phyloP scores from a whole-genome alignment of 306 rosid species.

The Ceratonia siliqua region DNA sequence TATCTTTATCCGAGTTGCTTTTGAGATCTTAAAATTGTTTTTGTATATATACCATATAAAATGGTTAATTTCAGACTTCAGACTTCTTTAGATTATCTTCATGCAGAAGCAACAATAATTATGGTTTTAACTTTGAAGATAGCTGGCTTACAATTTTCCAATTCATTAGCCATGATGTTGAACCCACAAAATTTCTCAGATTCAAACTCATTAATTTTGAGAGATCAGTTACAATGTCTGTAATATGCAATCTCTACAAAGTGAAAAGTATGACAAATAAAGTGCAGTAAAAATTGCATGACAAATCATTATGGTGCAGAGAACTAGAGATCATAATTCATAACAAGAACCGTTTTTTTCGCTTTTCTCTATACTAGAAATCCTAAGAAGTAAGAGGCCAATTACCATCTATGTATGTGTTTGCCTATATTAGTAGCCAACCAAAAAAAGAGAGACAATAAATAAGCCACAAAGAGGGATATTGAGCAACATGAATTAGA shows the following conservation, averaged over 20 bases:
- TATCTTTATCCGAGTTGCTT: slow-evolving; percentile 19
- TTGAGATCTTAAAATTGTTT: slow-evolving; percentile 23
- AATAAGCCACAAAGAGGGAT: neutral
- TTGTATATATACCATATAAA: too few relatives aligned
- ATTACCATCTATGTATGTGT: neutral
- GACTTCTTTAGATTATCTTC: slow-evolving; percentile 18
- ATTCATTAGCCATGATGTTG: neutral
- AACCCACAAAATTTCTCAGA: neutral
- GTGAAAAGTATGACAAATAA: slow-evolving; percentile 3
- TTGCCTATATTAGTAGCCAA: neutral
- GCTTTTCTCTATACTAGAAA: neutral
- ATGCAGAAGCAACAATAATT: slow-evolving; percentile 15
- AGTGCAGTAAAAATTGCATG: neutral
- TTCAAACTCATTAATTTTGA: neutral
- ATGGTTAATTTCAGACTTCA: neutral
- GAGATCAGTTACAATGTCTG: neutral
- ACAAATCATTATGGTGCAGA: neutral
- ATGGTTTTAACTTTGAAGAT: neutral
- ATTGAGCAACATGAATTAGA: neutral
- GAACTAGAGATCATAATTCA: neutral
- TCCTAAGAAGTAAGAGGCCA: neutral
- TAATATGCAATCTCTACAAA: slow-evolving; percentile 16
- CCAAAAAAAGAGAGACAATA: neutral
- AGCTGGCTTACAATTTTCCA: neutral
- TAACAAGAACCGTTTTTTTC: neutral